A percentile compares a stretch with the other conserved stretches of the same genome.
These are phyloP conservation scores for Gossypium davidsonii DNA, from an alignment of 441 rosid genomes.

Conservation along the genomic window DNA sequence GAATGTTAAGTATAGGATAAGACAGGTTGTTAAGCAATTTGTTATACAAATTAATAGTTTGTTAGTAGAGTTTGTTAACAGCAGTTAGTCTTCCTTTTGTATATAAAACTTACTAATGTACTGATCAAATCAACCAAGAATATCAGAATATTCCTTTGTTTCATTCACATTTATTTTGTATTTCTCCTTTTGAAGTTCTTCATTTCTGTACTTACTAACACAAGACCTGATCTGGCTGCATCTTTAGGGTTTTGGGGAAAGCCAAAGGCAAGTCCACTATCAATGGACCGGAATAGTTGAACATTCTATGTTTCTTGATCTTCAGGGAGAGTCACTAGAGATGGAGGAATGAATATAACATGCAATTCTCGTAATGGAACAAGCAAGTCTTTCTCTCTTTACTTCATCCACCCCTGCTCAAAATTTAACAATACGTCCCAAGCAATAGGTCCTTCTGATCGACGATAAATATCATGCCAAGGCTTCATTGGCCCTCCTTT, in stretches of 20 bases:
- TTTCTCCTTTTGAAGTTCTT: too few species aligned
- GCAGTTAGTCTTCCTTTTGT: too few species aligned
- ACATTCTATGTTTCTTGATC: conserved; percentile 31
- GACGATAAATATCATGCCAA: conserved; percentile 35
- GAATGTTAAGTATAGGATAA: too few species aligned
- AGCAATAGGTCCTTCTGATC: conserved; percentile 27
- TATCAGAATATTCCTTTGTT: too few species aligned
- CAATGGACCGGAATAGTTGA: conserved; percentile 32
- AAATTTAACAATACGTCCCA: conserved; percentile 36
- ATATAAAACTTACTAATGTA: too few species aligned
- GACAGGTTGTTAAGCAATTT: too few species aligned
- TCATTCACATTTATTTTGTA: too few species aligned
- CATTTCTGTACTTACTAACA: too few species aligned
- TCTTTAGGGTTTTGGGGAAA: conserved; percentile 21
- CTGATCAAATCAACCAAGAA: too few species aligned
- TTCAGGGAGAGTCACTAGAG: conserved; percentile 11
- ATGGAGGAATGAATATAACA: conserved; percentile 18
- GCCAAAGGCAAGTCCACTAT: conserved; percentile 28
- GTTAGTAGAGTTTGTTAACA: too few species aligned
- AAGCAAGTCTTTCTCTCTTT: conserved; percentile 23
- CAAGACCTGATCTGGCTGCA: conserved; percentile 18
- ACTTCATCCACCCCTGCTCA: conserved; percentile 35
- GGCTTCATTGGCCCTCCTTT: conserved; percentile 40
- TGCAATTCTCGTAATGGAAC: conserved; percentile 12
- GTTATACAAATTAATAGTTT: too few species aligned